phyloP scores from a whole-genome alignment of 2,329 filamentous ascomycete genomes.

The Diaporthe destruens region DNA sequence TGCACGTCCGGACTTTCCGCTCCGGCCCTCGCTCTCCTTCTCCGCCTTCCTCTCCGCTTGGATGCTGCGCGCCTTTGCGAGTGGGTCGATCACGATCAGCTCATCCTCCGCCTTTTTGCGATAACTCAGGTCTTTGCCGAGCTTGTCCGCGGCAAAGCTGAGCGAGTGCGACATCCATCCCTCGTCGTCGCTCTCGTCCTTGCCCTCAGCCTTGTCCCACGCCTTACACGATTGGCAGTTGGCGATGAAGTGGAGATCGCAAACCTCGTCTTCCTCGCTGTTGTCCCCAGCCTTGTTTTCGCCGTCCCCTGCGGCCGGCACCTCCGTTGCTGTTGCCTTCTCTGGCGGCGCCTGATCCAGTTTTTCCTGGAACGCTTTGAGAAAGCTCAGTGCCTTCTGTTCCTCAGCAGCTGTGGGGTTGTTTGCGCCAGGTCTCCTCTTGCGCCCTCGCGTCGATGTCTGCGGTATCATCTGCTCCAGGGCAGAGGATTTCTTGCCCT shows the following conservation, averaged over 20 bases:
- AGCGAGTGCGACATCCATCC: conserved; percentile 91
- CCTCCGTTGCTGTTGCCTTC: conserved; percentile 49
- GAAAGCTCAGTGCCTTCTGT: conserved; percentile 74
- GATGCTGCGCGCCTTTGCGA: conserved; percentile 82
- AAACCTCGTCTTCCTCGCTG: conserved; percentile 78
- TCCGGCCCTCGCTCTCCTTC: conserved; percentile 60
- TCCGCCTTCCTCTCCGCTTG: conserved; percentile 73
- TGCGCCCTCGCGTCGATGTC: conserved; percentile 77
- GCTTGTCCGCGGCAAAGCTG: conserved; percentile 87
- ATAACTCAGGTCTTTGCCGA: conserved; percentile 93
- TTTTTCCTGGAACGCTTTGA: conserved; percentile 84
- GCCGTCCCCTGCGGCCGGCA: conserved; percentile 43
- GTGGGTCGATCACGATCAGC: conserved; percentile 90
- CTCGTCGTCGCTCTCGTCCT: conserved; percentile 70
- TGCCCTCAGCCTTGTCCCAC: conserved; percentile 76
- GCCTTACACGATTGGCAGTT: conserved; percentile 92
- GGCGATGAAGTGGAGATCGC: conserved; percentile 95
- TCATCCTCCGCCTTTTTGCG: conserved; percentile 93
- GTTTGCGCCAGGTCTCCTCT: conserved; percentile 71
- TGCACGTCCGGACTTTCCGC: conserved; percentile 64
- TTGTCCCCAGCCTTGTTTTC: conserved; percentile 48
- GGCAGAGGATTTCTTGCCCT: conserved; percentile 72
- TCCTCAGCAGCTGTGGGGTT: conserved; percentile 68
- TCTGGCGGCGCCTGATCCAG: conserved; percentile 69
- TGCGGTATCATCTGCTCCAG: conserved; percentile 81